A percentile compares a stretch with the other conserved stretches of the same genome.
phyloP scores from a whole-genome alignment of 176 grass and related monocot species.

The Carex littledalei region DNA sequence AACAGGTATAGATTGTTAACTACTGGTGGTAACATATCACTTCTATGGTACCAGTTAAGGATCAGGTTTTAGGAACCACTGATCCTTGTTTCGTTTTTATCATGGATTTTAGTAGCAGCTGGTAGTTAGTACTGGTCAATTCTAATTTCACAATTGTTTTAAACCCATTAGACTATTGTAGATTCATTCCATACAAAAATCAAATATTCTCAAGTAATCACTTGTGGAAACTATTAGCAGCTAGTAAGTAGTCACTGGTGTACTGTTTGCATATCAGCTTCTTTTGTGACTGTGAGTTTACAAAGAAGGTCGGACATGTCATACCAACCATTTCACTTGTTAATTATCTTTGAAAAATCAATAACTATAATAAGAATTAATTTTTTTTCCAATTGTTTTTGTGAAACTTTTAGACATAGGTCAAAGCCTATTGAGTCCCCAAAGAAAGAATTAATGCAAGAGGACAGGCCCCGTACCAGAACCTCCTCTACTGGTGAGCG shows the following conservation, averaged over 20 bases:
- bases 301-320: background rate
- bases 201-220: background rate
- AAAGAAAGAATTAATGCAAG: constrained; percentile 52
- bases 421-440: constrained; percentile 62
- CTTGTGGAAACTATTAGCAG: background rate
- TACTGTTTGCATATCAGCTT: background rate
- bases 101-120: constrained; percentile 15
- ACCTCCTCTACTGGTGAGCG: constrained; percentile 48
- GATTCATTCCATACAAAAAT: background rate
- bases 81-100: background rate
- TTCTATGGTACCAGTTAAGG: background rate
- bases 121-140: background rate
- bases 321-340: constrained; percentile 8
- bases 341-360: background rate
- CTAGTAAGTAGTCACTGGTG: constrained; percentile 9
- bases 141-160: constrained; percentile 6
- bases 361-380: constrained; percentile 7
- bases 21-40: background rate
- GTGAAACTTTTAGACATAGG: constrained; percentile 48
- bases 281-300: background rate
- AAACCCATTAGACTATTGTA: background rate
- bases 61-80: background rate
- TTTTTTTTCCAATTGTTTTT: constrained; percentile 18
- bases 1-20: constrained; percentile 51
- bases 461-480: constrained; percentile 66